Percentiles rank a stretch among this genome's conserved stretches.
phyloP scores from a whole-genome alignment of 2,329 filamentous ascomycete genomes.

The Scedosporium dehoogii region DNA sequence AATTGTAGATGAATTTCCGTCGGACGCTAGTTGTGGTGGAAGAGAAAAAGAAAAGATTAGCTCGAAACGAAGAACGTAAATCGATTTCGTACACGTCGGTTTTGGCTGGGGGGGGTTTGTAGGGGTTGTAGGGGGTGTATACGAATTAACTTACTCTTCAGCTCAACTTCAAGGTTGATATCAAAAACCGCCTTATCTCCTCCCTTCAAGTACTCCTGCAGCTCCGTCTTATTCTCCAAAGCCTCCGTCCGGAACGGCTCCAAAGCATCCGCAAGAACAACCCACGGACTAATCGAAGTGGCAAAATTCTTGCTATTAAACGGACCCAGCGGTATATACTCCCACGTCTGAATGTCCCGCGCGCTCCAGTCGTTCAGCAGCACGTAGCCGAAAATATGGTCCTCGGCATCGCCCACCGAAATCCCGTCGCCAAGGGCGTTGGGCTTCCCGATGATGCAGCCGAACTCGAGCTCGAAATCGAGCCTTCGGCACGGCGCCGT shows the following conservation, averaged over 20 bases:
- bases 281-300: constrained; percentile 47
- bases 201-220: constrained; percentile 2
- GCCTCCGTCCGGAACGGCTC: constrained; percentile 11
- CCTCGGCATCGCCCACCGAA: constrained; percentile 32
- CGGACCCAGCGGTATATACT: constrained; percentile 48
- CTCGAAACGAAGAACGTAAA: background rate
- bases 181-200: constrained; percentile 7
- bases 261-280: constrained; percentile 44
- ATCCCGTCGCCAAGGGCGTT: constrained; percentile 28
- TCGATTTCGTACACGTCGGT: background rate
- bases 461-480: constrained; percentile 64
- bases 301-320: constrained; percentile 48
- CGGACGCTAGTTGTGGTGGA: background rate
- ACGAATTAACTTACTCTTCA: background rate
- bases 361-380: constrained; percentile 52
- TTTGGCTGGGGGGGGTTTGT: background rate
- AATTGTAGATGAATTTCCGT: background rate
- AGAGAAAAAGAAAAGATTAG: background rate
- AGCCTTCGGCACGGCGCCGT: constrained; percentile 22
- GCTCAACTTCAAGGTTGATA: constrained; percentile 1
- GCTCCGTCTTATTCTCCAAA: constrained; percentile 3
- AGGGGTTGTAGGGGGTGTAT: background rate
- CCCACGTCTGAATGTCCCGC: constrained; percentile 44
- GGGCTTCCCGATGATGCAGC: constrained; percentile 52
- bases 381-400: constrained; percentile 58